Evolutionary conservation across 1,284 basidiomycete species (phyloP).

Genomic region (Cryptococcus deneoformans): DNA sequence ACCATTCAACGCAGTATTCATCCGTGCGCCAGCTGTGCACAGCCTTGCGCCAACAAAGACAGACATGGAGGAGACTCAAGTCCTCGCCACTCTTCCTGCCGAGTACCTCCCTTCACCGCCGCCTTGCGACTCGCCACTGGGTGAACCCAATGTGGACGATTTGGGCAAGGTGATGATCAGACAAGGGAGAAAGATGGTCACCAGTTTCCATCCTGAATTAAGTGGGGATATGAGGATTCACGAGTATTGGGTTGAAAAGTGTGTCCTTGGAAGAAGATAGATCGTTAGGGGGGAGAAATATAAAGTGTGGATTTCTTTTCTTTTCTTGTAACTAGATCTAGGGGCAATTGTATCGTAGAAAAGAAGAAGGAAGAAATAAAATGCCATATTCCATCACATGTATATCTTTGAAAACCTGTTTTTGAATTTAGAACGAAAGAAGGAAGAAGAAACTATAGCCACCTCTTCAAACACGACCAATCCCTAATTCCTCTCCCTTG

Average conservation of each 20-base stretch:
- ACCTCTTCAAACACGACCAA: conserved; percentile 35
- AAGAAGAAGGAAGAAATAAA: no score
- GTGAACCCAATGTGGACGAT: conserved; percentile 48
- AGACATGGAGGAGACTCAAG: conserved; percentile 30
- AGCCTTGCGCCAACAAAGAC: conserved; percentile 11
- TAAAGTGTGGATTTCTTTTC: conserved; percentile 38
- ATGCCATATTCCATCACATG: no score
- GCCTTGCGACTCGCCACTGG: conserved; percentile 37
- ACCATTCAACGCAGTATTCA: conserved; percentile 87
- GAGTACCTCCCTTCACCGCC: conserved; percentile 53
- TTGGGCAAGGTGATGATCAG: conserved; percentile 78
- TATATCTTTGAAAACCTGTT: not conserved
- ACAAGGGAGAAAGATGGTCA: conserved; percentile 80
- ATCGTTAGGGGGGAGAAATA: not conserved
- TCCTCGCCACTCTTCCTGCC: conserved; percentile 69
- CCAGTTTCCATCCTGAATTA: conserved; percentile 93
- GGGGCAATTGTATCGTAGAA: no score
- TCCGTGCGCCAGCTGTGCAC: conserved; percentile 70
- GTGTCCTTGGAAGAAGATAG: conserved; percentile 31
- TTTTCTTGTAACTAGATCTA: no score
- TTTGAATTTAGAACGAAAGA: not conserved
- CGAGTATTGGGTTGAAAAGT: conserved; percentile 54
- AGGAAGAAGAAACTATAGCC: conserved; percentile 10
- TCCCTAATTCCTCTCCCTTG: conserved; percentile 52
- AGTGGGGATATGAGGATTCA: conserved; percentile 85